Base-by-base conservation (phyloP, 495 filamentous ascomycete genomes). In the Hyaloscypha bicolor region DNA sequence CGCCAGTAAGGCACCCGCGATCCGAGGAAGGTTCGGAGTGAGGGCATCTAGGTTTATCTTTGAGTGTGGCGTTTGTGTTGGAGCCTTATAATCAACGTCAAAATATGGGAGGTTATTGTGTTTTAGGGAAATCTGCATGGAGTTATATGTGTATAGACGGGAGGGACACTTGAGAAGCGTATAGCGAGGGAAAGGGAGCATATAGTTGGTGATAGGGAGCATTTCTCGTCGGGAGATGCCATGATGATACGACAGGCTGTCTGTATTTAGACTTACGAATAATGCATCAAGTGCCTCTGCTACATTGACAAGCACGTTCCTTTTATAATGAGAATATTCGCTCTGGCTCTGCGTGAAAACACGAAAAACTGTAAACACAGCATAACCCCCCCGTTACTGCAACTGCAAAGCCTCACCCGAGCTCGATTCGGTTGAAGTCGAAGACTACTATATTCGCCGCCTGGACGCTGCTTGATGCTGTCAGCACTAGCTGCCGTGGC, bases 1-100 rank as follows among this genome's bases (percentile, higher is more conserved):
- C 72, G 35, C 72, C 72, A 21, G 66, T 63, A 30, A 29, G 69
- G 29, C 61, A 45, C 19, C 67, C 61, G 19, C 63, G 64, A 42
- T 22, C 65, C 22, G 64, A 69, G 22, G 66, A 69, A 0, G 39
- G 55, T 48, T 60, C 29, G 55, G 22, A 33, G 29, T 32, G 22
- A 64, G 32, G 22, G 11, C 32, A 33, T 6, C 1, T 53, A 11
- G 22, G 32, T n/a, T 30, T 58, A 33, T 48, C 55, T 55, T 68
- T 39, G 16, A 69, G 66, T 55, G 39, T 55, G 66, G 66, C 62
- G 66, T 69, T 64, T 21, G 22, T 32, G 32, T 48, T 48, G 42
- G 12, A 0, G 53, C 4, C 6, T 5, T 29, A 1, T 25, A 2
- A 56, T 30, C 9, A 29, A n/a, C 4, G 0, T 14, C 9, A 35